Conservation (phyloP, 306 rosid species). For the Pterocarpus macrocarpus region DNA sequence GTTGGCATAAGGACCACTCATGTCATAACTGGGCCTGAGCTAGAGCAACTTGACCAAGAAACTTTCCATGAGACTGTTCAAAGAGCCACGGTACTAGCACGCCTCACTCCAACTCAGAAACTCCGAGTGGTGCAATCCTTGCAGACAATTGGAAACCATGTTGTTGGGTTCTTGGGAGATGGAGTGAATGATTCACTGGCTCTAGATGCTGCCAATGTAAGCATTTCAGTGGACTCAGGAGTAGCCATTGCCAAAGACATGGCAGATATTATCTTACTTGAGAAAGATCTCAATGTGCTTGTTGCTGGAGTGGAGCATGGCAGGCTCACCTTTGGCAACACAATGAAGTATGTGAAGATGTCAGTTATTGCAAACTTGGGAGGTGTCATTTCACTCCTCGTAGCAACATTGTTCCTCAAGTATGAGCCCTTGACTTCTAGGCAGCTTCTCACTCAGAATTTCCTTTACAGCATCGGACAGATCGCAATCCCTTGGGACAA, state of each 20-base stretch:
- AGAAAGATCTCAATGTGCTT: conserved; percentile 86
- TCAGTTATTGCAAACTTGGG: conserved; percentile 90
- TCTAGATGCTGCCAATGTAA: conserved; percentile 81
- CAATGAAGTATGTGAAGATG: conserved; percentile 84
- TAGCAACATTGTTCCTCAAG: conserved; percentile 65
- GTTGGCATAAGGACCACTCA: conserved; percentile 79
- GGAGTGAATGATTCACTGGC: conserved; percentile 86
- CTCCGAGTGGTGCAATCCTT: conserved; percentile 81
- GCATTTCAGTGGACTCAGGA: conserved; percentile 88
- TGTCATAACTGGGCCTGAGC: conserved; percentile 83
- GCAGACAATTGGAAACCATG: conserved; percentile 72
- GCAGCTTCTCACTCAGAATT: conserved; percentile 81
- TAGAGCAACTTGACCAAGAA: conserved; percentile 75
- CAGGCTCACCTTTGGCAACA: conserved; percentile 77
- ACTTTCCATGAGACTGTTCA: conserved; percentile 74
- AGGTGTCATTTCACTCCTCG: conserved; percentile 71
- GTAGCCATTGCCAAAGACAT: conserved; percentile 84
- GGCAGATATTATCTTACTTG: conserved; percentile 85
- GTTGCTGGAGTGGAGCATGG: conserved; percentile 89
- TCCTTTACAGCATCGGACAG: conserved; percentile 80
- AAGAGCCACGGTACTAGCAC: conserved; percentile 79
- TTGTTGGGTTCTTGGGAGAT: conserved; percentile 85
- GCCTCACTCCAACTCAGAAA: conserved; percentile 86
- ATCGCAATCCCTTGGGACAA: conserved; percentile 66
- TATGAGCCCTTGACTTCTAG: conserved; percentile 73